These are phyloP conservation scores for Tetraselmis striata DNA, from an alignment of 139 green algal species.

Conservation along the genomic window DNA sequence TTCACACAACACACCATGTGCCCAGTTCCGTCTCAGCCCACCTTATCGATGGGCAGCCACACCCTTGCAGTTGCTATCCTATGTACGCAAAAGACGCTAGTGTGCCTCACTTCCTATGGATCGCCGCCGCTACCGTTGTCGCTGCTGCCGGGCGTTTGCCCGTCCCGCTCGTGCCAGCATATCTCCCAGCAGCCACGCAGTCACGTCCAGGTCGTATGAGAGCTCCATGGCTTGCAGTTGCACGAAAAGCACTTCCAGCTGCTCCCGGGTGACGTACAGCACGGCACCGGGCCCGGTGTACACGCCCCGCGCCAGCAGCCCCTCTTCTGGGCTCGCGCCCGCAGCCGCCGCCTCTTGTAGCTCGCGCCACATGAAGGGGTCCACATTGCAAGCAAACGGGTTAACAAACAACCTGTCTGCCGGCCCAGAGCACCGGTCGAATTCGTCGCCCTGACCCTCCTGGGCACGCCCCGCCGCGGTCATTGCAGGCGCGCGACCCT, in stretches of 20 bases:
- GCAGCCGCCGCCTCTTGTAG: not conserved
- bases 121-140: too few relatives aligned
- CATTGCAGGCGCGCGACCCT: not conserved
- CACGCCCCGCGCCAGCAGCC: not conserved
- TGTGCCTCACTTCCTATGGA: too few relatives aligned
- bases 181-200: not conserved
- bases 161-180: not conserved
- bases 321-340: not conserved
- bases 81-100: too few relatives aligned
- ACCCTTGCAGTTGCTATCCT: too few relatives aligned
- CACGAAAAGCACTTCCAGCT: not conserved
- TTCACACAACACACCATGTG: too few relatives aligned
- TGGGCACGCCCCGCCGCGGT: not conserved
- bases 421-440: not conserved
- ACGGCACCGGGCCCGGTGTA: not conserved
- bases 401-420: not conserved
- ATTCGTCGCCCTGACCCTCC: not conserved
- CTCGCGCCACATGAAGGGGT: not conserved
- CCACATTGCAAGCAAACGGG: not conserved
- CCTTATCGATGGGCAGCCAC: too few relatives aligned
- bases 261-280: not conserved
- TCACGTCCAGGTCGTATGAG: not conserved
- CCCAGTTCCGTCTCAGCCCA: too few relatives aligned
- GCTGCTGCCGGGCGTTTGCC: not conserved
- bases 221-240: not conserved